These are phyloP conservation scores for Solanum habrochaites DNA, from an alignment of 257 asterid species.

Conservation along the genomic window DNA sequence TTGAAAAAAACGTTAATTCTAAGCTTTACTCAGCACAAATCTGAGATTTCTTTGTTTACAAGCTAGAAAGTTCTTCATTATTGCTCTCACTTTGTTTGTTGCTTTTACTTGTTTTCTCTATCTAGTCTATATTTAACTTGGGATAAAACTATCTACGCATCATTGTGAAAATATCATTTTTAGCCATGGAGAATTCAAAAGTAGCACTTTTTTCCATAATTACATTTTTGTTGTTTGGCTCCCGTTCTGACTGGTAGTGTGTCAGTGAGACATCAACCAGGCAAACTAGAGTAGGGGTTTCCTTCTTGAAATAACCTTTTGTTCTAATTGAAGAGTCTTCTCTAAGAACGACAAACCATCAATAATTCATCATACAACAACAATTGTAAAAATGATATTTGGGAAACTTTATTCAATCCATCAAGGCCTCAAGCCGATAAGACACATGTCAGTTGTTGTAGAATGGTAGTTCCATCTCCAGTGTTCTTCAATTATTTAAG, in stretches of 20 bases:
- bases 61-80: not conserved
- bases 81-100: not conserved
- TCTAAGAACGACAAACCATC: not conserved
- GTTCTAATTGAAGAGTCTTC: not conserved
- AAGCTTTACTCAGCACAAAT: not conserved
- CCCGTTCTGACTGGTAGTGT: not conserved
- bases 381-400: too few relatives aligned
- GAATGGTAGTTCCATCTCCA: not conserved
- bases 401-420: not conserved
- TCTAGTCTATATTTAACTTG: not conserved
- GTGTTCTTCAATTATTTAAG: not conserved
- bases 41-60: not conserved
- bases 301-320: not conserved
- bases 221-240: not conserved
- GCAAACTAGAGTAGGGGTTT: not conserved
- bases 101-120: not conserved
- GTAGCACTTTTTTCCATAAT: not conserved
- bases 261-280: not conserved
- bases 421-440: not conserved
- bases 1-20: not conserved
- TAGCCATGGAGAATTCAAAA: not conserved
- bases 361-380: not conserved
- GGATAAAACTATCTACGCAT: not conserved
- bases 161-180: not conserved
- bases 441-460: not conserved